Evolutionary conservation across 371 early-diverging fungal genomes (phyloP).

Genomic region (Rhizomucor pusillus): DNA sequence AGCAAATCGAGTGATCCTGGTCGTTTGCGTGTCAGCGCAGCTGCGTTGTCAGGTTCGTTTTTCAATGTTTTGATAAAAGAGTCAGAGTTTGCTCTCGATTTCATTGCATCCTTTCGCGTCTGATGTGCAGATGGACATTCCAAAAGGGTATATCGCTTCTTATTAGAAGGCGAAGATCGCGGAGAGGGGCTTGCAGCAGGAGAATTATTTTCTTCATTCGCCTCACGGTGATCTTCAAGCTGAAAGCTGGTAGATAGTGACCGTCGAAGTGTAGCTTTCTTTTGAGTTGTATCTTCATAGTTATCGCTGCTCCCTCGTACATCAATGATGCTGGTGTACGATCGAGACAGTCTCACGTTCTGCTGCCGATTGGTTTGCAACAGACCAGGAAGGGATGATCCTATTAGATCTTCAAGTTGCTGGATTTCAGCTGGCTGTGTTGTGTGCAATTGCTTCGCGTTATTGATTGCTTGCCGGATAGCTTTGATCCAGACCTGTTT

Average conservation of each 20-base stretch:
- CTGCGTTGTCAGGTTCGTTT: not conserved
- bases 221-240: not conserved
- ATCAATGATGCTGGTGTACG: slow-evolving; percentile 31
- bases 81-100: slow-evolving; percentile 31
- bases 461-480: slow-evolving; percentile 29
- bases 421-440: slow-evolving; percentile 8
- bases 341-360: slow-evolving; percentile 18
- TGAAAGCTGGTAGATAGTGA: slow-evolving; percentile 11
- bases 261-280: slow-evolving; percentile 5
- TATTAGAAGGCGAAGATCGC: slow-evolving; percentile 1
- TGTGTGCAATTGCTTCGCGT: too few relatives aligned
- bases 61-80: slow-evolving; percentile 20
- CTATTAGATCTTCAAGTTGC: slow-evolving; percentile 21
- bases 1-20: slow-evolving; percentile 37
- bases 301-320: slow-evolving; percentile 2
- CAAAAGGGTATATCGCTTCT: slow-evolving; percentile 33
- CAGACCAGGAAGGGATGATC: slow-evolving; percentile 31
- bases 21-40: slow-evolving; percentile 11
- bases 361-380: slow-evolving; percentile 11
- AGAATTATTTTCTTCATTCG: not conserved
- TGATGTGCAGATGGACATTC: slow-evolving; percentile 20
- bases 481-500: slow-evolving; percentile 39
- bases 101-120: slow-evolving; percentile 11
- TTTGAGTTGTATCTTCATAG: not conserved
- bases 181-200: slow-evolving; percentile 7